These are phyloP conservation scores for Trapa bicornis DNA, from an alignment of 345 rosid genomes.

Conservation along the genomic window DNA sequence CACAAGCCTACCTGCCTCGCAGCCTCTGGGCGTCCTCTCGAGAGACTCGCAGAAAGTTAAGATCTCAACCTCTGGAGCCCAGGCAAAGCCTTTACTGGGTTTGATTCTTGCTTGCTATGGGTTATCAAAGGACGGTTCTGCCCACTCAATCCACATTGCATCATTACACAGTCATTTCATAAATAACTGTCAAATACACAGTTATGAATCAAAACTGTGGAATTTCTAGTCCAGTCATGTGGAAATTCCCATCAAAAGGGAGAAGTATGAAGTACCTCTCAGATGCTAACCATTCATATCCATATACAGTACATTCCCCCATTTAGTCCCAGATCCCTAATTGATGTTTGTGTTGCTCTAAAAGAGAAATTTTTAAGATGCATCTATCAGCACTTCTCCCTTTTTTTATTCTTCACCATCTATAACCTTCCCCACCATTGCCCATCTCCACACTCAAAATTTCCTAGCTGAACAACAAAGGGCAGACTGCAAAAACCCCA, in stretches of 20 bases:
- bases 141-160: too few species aligned
- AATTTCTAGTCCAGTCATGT: background rate
- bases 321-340: background rate
- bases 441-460: background rate
- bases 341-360: background rate
- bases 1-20: too few species aligned
- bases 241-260: constrained; percentile 2
- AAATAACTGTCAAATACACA: background rate
- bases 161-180: too few species aligned
- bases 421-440: background rate
- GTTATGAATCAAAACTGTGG: background rate
- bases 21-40: too few species aligned
- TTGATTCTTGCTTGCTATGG: too few species aligned
- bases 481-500: background rate
- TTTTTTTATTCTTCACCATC: background rate
- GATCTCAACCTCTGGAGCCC: too few species aligned
- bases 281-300: background rate
- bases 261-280: background rate
- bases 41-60: too few species aligned
- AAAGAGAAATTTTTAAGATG: background rate
- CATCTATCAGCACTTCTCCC: background rate
- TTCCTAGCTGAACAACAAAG: background rate
- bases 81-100: too few species aligned
- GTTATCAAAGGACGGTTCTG: too few species aligned
- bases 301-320: background rate